Evolutionary conservation across 805 yeast species (phyloP), one percentile per base, ranked within the genome.

Genomic region (Pichia paraexigua): DNA sequence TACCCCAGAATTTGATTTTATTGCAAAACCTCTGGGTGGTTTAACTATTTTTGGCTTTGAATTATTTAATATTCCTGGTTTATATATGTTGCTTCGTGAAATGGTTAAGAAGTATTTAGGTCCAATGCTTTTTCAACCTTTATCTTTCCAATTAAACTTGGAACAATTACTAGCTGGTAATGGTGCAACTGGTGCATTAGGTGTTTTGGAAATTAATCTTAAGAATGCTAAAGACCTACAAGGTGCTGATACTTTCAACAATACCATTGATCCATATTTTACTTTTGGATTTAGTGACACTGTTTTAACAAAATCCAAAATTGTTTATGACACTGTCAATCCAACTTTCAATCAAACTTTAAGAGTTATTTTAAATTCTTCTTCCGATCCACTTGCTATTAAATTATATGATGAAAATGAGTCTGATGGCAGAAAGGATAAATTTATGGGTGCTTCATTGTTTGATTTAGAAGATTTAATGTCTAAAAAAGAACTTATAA

Each of bases 181-280:
- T 53, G 83, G 92, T 44, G 67, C 80, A 50, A 83, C 83, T 61
- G 80, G 92, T 39, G 85, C 98, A 8, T 75, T 89, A 59, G 99
- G 99, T 70, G 87, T 94, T 32, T 70, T 94, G 56, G 84, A 83
- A 43, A 67, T 94, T 43, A 79, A 77, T 28, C 73, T 85, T 40
- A 80, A 82, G 59, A 71, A 77, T 43, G 97, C 95, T 20, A 75
- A 72, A 56, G 79, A 77, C 45, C 72, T 94, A 60, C 80, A 77
- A 60, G 87, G 89, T 50, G 82, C 85, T 54, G 83, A 81, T 50
- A 72, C 85, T 42, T 61, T 78, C 58, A 90, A 87, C 56, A 85
- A 84, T 60, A 87, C 97, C 12, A 75, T 90, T 55, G 97, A 94
- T 65, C 99, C 99, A 12, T 95, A 89, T 68, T 74, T 91, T 54